Evolutionary conservation across 108 stramenopile genomes (phyloP), one percentile per base, ranked within the genome.

Genomic region (Bacterosira constricta): DNA sequence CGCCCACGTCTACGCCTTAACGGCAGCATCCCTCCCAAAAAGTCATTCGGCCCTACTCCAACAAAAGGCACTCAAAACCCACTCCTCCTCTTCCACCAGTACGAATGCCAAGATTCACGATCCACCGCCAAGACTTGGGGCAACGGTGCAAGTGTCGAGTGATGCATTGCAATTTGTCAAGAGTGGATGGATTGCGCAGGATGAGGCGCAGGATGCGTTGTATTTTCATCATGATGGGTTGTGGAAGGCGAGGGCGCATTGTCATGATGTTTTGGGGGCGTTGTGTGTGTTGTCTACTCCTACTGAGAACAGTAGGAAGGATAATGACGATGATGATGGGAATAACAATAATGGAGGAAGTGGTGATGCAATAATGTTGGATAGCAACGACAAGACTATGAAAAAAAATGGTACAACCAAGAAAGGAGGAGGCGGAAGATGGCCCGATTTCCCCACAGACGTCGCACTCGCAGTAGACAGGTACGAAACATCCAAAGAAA

Each of bases 201-300:
- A 95, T 77, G 91, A 92, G 77, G 86, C 88, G 5, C 94, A 95
- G 65, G 94, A 95, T 80, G 90, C 91, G 2, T 63, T 95, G 50
- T 95, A 90, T 66, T 95, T 91, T 66, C 90, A 90, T 82, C 91
- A 90, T 63, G 90, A 79, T 53, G 89, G 31, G 67, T 80, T 92
- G 76, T 90, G 61, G 83, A 82, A 56, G 63, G 86, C 42, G 44
- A 68, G 66, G 72, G 81, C 23, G 27, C 82, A 83, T 76, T 86
- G 84, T 6, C 91, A 92, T 62, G 94, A 95, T 79, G 75, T 95
- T 1, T 79, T 83, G 52, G 94, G 90, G 2, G 89, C 89, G 3
- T 50, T 89, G 56, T 86, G 89, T 65, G 75, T 91, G 0, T 39
- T 83, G 31, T 49, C 59, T 5, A 63, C 60, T 49, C 56, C 57